Percentiles rank a stretch among this genome's conserved stretches.
Evolutionary conservation across 805 yeast species (phyloP).

Genomic region (Debaryomyces prosopidis): DNA sequence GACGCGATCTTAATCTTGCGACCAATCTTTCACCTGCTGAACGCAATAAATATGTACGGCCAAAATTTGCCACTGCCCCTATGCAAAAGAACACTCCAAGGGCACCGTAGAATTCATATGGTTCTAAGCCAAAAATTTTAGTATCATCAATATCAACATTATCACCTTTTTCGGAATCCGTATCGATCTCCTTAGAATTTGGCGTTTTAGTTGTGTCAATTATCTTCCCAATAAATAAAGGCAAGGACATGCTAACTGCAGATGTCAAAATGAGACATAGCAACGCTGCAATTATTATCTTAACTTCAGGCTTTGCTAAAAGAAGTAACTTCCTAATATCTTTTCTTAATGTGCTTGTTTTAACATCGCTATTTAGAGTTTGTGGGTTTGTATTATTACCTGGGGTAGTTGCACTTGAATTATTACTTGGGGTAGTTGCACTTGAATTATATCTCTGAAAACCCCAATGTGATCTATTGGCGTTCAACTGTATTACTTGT

Average conservation of each 20-base stretch:
- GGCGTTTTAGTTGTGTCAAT: slow-evolving; percentile 63
- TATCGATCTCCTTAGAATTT: slow-evolving; percentile 44
- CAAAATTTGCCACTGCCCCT: slow-evolving; percentile 80
- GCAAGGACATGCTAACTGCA: slow-evolving; percentile 77
- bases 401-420: background rate
- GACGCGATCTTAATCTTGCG: slow-evolving; percentile 75
- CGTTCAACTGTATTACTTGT: too few relatives aligned
- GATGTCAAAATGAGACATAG: slow-evolving; percentile 67
- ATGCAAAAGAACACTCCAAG: slow-evolving; percentile 62
- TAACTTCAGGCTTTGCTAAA: slow-evolving; percentile 49
- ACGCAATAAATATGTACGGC: slow-evolving; percentile 73
- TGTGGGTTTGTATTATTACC: background rate
- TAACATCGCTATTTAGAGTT: background rate
- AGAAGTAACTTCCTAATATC: slow-evolving; percentile 24
- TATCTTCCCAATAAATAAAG: slow-evolving; percentile 81
- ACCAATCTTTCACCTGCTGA: slow-evolving; percentile 85
- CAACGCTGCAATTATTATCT: slow-evolving; percentile 55
- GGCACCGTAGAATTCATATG: slow-evolving; percentile 61
- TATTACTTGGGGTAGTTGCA: too few relatives aligned
- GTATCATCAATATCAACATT: background rate
- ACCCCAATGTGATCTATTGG: too few relatives aligned
- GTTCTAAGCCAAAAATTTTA: slow-evolving; percentile 55
- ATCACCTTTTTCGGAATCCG: background rate
- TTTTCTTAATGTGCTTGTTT: slow-evolving; percentile 2
- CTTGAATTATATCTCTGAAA: background rate